Base-by-base conservation (phyloP, 2,329 filamentous ascomycete genomes). In the Colletotrichum gigasporum region DNA sequence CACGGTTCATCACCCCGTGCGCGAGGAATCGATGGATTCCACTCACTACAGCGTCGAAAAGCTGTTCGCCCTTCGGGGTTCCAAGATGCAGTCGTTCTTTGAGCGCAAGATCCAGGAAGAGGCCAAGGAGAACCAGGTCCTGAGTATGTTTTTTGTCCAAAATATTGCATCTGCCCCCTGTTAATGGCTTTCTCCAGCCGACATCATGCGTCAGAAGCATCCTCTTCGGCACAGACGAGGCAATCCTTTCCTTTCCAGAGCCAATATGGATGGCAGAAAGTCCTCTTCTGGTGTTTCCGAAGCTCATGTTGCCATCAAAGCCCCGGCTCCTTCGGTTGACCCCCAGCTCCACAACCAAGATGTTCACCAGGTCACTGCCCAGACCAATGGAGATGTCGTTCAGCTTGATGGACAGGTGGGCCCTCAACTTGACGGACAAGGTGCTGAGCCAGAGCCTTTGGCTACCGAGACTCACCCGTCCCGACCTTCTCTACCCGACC, bases 361-460 rank as follows among this genome's bases (percentile, higher is more conserved):
- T 16, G 24, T 44, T 47, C 45, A 18, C 6, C 58, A 61, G 14
- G 16, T n/a, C 26, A 35, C 18, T 7, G 32, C 20, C 5, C 35
- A 57, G 6, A 32, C 16, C 39, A 20, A n/a, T 16, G 39, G n/a
- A 34, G 60, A 34, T 10, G 45, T 48, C 39, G 52, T 28, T 5
- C 60, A 64, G 32, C 61, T 61, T 9, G 61, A 64, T 32, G 55
- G 55, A 34, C 37, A 53, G 12, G 39, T 30, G 5, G 55, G 71
- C 34, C 74, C 69, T 24, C 78, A 76, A 52, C 71, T 76, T 12
- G 78, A 81, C 54, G 79, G 79, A 20, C 80, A 79, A 47, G 78
- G 79, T 56, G 75, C 74, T 2, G 79, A 81, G 51, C 41, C 59
- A 7, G 55, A 59, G 20, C 9, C 41, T 10, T 30, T 28, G n/a